Base-by-base conservation (phyloP, 306 rosid species). In the Biancaea sappan region DNA sequence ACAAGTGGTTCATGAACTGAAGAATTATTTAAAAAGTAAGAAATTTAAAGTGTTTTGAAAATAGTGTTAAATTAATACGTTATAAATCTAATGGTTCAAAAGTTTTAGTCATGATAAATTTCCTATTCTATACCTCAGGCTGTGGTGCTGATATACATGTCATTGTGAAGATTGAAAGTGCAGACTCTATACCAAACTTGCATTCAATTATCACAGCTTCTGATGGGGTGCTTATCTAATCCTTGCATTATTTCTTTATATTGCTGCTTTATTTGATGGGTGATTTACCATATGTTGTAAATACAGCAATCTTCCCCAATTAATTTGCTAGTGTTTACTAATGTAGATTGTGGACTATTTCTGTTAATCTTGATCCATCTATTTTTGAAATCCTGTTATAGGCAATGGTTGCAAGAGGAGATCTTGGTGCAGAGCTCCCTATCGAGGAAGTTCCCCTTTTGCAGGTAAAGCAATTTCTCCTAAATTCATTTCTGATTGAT, bases 141-240 rank as follows among this genome's bases (percentile, higher is more conserved):
- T 79, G 83, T 77, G 87, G 70, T 75, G 96, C 95, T 76, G 96
- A 94, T 86, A 92, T 94, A 76, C 98, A 90, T 53, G 96, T 94
- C 71, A 94, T 92, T 15, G 99, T 94, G 26, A 94, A 94, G 73
- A 94, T 92, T 77, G 99, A 92, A 82, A 94, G 99, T 62, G 99
- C 98, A 38, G 96, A 94, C 76, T 94, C 99, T 31, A 92, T 94
- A 72, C 92, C 96, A 48, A 94, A 94, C 73, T 82, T 94, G 85
- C 89, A 88, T 81, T 94, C 99, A 48, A 94, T 94, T 67, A 94
- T 94, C 90, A 80, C 88, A 6, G 88, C 88, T 2, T 84, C 88
- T 50, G 88, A 84, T 77, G 88, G 85, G 88, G 88, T 84, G 50
- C 73, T 80, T 12, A 46, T 46, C 72, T 56, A 63, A 47, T 48